Evolutionary conservation across 345 rosid species (phyloP), one percentile per base, ranked within the genome.

Genomic region (Pugionium dolabratum): DNA sequence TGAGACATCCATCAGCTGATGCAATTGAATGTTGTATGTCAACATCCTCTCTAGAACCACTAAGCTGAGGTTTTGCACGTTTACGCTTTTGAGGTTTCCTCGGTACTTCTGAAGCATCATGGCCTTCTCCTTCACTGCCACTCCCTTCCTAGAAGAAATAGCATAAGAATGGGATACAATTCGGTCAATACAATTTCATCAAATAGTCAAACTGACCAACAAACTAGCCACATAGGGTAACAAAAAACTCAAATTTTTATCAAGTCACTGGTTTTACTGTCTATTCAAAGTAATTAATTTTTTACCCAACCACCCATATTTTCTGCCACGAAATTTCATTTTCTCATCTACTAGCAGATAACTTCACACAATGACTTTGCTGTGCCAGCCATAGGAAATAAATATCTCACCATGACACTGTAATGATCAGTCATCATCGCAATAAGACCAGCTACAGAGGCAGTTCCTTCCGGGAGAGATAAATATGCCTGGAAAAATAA

Each of bases 391-490:
- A 1, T 55, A 31, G 8, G 35, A 69, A 58, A 36, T 25, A 56
- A 18, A 52, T 26, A 44, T 48, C 89, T 70, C 83, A 95, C 99
- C 94, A 87, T 55, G 71, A 85, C 87, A 75, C 76, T 84, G 67
- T 91, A 95, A 72, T 95, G 96, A 80, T 91, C 99, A 0, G 91
- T 89, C 97, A 95, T 87, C 99, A 91, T 91, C 29, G 99, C 99
- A 76, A 85, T 80, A 41, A 95, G 91, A 75, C 99, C 99, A 70
- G 85, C 82, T 53, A 89, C 94, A 39, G 99, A 91, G 72, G 96
- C 96, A 27, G 79, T 86, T 75, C 98, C 98, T 72, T 91, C 97
- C 1, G 98, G 99, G 46, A 95, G 82, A 56, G 99, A 91, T 69
- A 95, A 74, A 78, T 91, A 95, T 54, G 95, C 97, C 99, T 95